Conservation (phyloP, 768 basidiomycete species). For the Leucosporidium creatinivorum region DNA sequence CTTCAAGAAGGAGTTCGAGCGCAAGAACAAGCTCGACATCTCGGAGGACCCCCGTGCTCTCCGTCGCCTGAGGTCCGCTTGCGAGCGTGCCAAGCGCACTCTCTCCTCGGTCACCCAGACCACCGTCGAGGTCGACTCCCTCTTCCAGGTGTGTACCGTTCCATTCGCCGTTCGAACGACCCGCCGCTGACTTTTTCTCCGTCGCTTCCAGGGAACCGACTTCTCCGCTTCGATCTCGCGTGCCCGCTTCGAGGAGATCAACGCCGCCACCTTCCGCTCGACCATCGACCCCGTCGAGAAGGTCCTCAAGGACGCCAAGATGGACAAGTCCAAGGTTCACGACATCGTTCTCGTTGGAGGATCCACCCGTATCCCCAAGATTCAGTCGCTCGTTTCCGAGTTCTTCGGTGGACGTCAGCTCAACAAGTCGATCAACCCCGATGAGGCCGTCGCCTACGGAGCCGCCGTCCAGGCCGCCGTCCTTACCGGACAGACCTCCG, state of each 20-base stretch:
- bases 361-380: constrained; percentile 99
- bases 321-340: constrained; percentile 67
- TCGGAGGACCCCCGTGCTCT: constrained; percentile 94
- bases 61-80: constrained; percentile 89
- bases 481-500: constrained; percentile 95
- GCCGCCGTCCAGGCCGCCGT: constrained; percentile 99
- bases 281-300: constrained; percentile 98
- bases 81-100: constrained; percentile 99
- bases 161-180: background rate
- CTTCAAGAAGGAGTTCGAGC: constrained; percentile 99
- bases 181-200: constrained; percentile 8
- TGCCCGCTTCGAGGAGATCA: constrained; percentile 99
- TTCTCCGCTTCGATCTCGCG: constrained; percentile 98
- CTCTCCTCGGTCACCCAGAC: constrained; percentile 97
- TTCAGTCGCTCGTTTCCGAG: constrained; percentile 95
- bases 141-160: constrained; percentile 64
- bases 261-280: constrained; percentile 87
- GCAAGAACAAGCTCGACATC: constrained; percentile 93
- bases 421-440: constrained; percentile 99
- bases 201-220: constrained; percentile 69
- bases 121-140: constrained; percentile 97
- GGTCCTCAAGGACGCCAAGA: constrained; percentile 98
- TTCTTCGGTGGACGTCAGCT: constrained; percentile 95
- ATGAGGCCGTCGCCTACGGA: constrained; percentile 99
- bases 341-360: constrained; percentile 99